Evolutionary conservation across 352 stramenopile genomes (phyloP).

Genomic region (Phytophthora podocarpi): DNA sequence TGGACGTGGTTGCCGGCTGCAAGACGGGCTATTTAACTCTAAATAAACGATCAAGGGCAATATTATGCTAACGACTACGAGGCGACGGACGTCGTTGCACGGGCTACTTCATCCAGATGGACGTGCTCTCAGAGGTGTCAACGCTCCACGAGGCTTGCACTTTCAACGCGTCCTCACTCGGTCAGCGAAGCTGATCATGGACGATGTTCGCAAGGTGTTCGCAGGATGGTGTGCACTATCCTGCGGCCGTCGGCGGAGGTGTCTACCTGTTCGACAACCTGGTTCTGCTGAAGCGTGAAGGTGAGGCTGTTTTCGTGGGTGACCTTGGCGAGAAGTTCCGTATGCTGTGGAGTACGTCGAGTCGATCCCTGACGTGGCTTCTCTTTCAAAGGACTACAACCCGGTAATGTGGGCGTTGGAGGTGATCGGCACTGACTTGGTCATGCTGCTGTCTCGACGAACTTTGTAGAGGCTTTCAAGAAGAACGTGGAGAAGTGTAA

Average conservation of each 20-base stretch:
- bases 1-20: slow-evolving; percentile 91
- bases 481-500: slow-evolving; percentile 28
- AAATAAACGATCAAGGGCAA: slow-evolving; percentile 71
- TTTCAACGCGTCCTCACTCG: no score
- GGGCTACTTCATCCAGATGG: slow-evolving; percentile 82
- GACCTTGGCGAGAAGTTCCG: slow-evolving; percentile 42
- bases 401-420: slow-evolving; percentile 69
- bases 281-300: slow-evolving; percentile 40
- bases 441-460: slow-evolving; percentile 11
- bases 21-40: no score
- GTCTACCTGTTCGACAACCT: slow-evolving; percentile 83
- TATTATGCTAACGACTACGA: no score
- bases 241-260: slow-evolving; percentile 86
- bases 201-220: no score
- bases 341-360: slow-evolving; percentile 40
- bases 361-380: slow-evolving; percentile 25
- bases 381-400: slow-evolving; percentile 40
- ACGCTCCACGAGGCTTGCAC: slow-evolving; percentile 89
- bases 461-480: slow-evolving; percentile 45
- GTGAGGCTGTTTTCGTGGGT: slow-evolving; percentile 56
- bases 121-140: slow-evolving; percentile 83
- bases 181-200: no score
- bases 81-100: slow-evolving; percentile 48
- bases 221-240: no score
- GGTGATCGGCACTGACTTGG: slow-evolving; percentile 45